Evolutionary conservation across 345 rosid genomes (phyloP).

Genomic region (Viola odorata): DNA sequence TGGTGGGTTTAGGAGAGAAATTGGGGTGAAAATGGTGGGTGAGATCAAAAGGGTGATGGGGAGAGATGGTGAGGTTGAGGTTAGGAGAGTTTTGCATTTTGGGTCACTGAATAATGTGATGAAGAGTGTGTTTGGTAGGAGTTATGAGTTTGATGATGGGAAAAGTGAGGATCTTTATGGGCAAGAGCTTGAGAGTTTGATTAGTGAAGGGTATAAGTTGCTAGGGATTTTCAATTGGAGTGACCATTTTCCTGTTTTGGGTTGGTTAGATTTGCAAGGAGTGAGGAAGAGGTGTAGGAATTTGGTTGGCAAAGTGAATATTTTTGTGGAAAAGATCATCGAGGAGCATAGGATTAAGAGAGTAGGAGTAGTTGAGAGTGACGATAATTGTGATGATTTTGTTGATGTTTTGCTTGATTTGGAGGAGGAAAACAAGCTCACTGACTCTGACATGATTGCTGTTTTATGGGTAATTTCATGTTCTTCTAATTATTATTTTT

Average conservation of each 20-base stretch:
- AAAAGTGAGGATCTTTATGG: constrained; percentile 17
- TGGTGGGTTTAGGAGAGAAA: constrained; percentile 37
- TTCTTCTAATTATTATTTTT: no score
- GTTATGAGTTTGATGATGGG: constrained; percentile 41
- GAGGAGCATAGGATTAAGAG: constrained; percentile 48
- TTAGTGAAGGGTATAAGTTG: constrained; percentile 68
- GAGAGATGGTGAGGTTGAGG: constrained; percentile 31
- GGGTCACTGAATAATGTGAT: constrained; percentile 74
- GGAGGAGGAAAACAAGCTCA: constrained; percentile 47
- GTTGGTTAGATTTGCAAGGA: constrained; percentile 70
- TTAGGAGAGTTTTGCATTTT: no score
- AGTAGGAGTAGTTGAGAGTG: neutral
- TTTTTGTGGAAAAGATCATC: constrained; percentile 53
- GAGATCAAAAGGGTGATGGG: constrained; percentile 27
- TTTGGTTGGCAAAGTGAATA: constrained; percentile 47
- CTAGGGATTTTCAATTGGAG: constrained; percentile 79
- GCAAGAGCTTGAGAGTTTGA: constrained; percentile 47
- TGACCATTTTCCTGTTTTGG: constrained; percentile 68
- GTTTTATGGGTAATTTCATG: constrained; percentile 96
- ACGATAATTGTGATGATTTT: constrained; percentile 37
- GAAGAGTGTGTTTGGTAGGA: constrained; percentile 65
- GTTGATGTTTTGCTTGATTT: constrained; percentile 72
- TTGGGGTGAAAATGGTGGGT: constrained; percentile 46
- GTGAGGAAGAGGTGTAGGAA: constrained; percentile 60
- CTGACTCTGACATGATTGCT: constrained; percentile 70